Evolutionary conservation across 2,329 filamentous ascomycete genomes (phyloP).

Genomic region (Fusarium tupiense): DNA sequence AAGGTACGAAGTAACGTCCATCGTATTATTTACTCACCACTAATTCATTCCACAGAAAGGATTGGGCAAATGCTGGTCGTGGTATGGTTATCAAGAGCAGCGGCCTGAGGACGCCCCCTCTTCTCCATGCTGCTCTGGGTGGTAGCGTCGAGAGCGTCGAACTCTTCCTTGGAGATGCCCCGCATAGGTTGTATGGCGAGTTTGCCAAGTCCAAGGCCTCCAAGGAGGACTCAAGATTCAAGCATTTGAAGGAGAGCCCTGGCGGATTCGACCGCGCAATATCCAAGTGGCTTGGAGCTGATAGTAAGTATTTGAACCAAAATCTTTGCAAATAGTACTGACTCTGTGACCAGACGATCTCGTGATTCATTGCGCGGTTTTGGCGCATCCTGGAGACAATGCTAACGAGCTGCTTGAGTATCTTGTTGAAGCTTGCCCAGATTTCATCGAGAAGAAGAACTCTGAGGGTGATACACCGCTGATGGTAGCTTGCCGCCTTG

Average conservation of each 20-base stretch:
- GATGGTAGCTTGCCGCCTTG: conserved; percentile 69
- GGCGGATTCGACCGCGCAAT: conserved; percentile 73
- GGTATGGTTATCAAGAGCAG: conserved; percentile 52
- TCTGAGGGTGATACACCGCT: conserved; percentile 72
- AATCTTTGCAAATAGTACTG: conserved; percentile 11
- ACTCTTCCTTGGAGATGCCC: conserved; percentile 80
- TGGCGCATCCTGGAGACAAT: conserved; percentile 52
- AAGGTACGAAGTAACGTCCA: conserved; percentile 47
- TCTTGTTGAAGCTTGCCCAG: conserved; percentile 69
- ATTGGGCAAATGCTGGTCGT: conserved; percentile 76
- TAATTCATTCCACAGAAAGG: conserved; percentile 53
- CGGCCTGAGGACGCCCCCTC: conserved; percentile 62
- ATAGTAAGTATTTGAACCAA: conserved; percentile 58
- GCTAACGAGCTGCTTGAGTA: conserved; percentile 70
- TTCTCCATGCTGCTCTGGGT: conserved; percentile 65
- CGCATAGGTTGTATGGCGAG: conserved; percentile 72
- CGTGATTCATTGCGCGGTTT: conserved; percentile 72
- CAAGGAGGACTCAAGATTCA: conserved; percentile 68
- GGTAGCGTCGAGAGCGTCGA: conserved; percentile 75
- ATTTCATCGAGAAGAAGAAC: conserved; percentile 70
- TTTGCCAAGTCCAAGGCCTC: conserved; percentile 70
- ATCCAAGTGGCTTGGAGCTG: conserved; percentile 67
- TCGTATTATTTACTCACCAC: background rate
- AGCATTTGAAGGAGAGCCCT: conserved; percentile 66
- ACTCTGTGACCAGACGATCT: conserved; percentile 61